These are phyloP conservation scores for Panicum miliaceum DNA, from an alignment of 176 grass and related monocot species.

Conservation along the genomic window DNA sequence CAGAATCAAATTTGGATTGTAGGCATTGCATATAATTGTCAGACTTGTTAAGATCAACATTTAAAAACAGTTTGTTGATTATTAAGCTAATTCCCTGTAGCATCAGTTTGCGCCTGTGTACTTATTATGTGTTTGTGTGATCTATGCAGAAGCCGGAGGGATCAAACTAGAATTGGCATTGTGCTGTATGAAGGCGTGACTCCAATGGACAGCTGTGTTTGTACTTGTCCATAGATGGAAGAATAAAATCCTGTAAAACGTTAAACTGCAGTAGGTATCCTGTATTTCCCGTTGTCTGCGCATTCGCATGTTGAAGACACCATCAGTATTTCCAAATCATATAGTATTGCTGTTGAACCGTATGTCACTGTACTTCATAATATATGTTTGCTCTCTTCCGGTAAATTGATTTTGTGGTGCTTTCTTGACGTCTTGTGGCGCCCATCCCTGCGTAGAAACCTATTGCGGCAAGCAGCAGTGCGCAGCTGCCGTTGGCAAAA, in stretches of 20 bases:
- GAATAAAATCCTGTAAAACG: constrained; percentile 40
- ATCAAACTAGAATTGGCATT: constrained; percentile 12
- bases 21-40: too few species aligned
- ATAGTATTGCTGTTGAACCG: background rate
- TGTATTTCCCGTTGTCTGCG: background rate
- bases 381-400: background rate
- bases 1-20: background rate
- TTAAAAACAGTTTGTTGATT: background rate
- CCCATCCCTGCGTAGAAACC: too few species aligned
- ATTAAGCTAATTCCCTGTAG: background rate
- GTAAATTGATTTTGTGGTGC: too few species aligned
- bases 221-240: constrained; percentile 5
- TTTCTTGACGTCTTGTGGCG: too few species aligned
- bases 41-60: background rate
- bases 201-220: background rate
- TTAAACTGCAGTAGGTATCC: background rate
- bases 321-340: constrained; percentile 7
- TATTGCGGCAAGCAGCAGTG: too few species aligned
- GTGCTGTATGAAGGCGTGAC: background rate
- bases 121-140: background rate
- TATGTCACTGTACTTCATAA: background rate
- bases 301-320: background rate
- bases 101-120: background rate
- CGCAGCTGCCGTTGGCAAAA: too few species aligned
- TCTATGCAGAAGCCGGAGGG: constrained; percentile 43